These are phyloP conservation scores for Endocalyx cinctus DNA, from an alignment of 2,329 filamentous ascomycete species.

Conservation along the genomic window DNA sequence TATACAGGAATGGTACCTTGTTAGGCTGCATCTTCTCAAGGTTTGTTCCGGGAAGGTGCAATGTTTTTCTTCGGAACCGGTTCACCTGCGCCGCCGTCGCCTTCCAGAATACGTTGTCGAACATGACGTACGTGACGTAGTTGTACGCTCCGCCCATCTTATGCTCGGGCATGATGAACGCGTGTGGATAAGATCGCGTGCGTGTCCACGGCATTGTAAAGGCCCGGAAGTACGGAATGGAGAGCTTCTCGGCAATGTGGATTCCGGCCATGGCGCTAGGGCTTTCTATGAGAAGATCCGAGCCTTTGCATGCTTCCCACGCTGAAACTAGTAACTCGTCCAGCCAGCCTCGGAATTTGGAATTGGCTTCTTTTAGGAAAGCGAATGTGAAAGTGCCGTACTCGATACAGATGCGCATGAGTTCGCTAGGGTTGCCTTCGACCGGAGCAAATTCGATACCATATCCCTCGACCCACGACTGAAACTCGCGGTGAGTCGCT, in stretches of 20 bases:
- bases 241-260: slow-evolving; percentile 89
- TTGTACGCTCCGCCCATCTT: slow-evolving; percentile 97
- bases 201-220: slow-evolving; percentile 99
- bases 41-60: slow-evolving; percentile 74
- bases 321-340: slow-evolving; percentile 80
- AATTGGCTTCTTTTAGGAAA: slow-evolving; percentile 82
- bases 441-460: slow-evolving; percentile 90
- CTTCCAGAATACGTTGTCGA: slow-evolving; percentile 96
- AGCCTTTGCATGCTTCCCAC: slow-evolving; percentile 78
- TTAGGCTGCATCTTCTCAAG: slow-evolving; percentile 91
- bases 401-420: slow-evolving; percentile 95
- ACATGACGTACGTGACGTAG: slow-evolving; percentile 90
- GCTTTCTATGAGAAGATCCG: slow-evolving; percentile 88
- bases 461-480: slow-evolving; percentile 82
- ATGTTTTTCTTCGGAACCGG: slow-evolving; percentile 77
- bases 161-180: slow-evolving; percentile 86
- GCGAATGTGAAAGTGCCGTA: slow-evolving; percentile 95
- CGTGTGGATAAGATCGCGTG: slow-evolving; percentile 92
- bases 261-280: slow-evolving; percentile 97
- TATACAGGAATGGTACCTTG: slow-evolving; percentile 97
- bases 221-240: slow-evolving; percentile 92
- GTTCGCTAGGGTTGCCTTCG: slow-evolving; percentile 84
- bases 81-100: slow-evolving; percentile 89
- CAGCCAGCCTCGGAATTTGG: slow-evolving; percentile 90
- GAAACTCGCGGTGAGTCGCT: slow-evolving; percentile 88